Conservation (phyloP, 2,329 filamentous ascomycete species). For the Xylariomycetidae sp. region DNA sequence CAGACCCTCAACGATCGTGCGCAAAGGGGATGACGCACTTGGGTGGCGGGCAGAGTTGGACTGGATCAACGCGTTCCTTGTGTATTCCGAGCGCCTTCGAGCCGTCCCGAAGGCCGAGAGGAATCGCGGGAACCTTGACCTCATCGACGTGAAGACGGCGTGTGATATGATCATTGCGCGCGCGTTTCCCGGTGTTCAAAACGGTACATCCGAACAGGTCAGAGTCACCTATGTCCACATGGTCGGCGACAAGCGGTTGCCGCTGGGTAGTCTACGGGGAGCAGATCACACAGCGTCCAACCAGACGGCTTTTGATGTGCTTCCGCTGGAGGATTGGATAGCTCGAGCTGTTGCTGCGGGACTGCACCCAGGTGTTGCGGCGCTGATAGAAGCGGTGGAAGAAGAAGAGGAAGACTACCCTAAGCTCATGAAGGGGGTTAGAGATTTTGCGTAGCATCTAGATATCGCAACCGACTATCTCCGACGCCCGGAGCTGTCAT, state of each 20-base stretch:
- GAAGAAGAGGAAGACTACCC: neutral
- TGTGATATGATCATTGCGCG: conserved; percentile 22
- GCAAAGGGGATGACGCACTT: conserved; percentile 6
- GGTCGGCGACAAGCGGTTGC: conserved; percentile 1
- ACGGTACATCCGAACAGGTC: neutral
- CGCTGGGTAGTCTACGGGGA: neutral
- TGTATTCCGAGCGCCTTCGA: conserved; percentile 20
- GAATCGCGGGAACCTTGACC: conserved; percentile 5
- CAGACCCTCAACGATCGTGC: conserved; percentile 11
- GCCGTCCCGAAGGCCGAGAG: conserved; percentile 17
- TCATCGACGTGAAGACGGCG: conserved; percentile 20
- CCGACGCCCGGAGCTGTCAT: no score
- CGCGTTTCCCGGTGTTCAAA: neutral
- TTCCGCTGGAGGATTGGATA: conserved; percentile 5
- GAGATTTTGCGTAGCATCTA: no score
- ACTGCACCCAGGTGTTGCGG: conserved; percentile 7
- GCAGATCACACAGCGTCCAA: neutral
- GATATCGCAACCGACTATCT: no score
- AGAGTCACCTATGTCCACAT: conserved; percentile 1
- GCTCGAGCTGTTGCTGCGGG: conserved; percentile 1
- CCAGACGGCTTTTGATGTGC: neutral
- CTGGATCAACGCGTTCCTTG: conserved; percentile 48
- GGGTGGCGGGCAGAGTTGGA: conserved; percentile 51
- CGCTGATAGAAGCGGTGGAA: conserved; percentile 4
- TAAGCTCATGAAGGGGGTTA: neutral